Evolutionary conservation across 768 basidiomycete species (phyloP).

Genomic region (Mycena alexandri): DNA sequence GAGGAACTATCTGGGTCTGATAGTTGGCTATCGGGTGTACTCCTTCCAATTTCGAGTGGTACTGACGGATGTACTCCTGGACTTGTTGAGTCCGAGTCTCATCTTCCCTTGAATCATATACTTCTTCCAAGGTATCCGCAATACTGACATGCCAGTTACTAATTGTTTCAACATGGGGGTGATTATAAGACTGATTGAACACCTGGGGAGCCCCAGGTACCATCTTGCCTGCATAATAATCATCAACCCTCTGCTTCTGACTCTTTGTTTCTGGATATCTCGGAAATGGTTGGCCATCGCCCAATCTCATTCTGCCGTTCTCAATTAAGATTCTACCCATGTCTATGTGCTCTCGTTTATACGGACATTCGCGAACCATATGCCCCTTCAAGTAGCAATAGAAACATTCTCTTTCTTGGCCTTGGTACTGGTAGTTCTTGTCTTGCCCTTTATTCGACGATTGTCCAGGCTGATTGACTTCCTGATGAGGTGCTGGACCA

Average conservation of each 20-base stretch:
- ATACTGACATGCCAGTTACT: not conserved
- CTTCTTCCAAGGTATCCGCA: not conserved
- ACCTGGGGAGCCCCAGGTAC: not conserved
- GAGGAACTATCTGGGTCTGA: not conserved
- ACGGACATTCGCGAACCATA: conserved; percentile 8
- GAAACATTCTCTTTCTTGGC: not conserved
- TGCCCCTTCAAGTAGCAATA: conserved; percentile 1
- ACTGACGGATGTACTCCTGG: no score
- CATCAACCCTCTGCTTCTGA: conserved; percentile 1
- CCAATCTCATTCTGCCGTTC: not conserved
- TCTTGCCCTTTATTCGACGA: not conserved
- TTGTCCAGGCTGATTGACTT: not conserved
- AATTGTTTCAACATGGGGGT: not conserved
- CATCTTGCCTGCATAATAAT: not conserved
- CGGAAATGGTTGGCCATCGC: conserved; percentile 4
- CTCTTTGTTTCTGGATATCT: not conserved
- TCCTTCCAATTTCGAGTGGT: no score
- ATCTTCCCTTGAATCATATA: not conserved
- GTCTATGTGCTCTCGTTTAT: conserved; percentile 9
- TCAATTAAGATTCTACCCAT: not conserved
- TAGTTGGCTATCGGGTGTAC: not conserved
- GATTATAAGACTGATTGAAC: not conserved
- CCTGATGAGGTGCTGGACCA: not conserved
- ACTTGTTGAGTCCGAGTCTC: not conserved
- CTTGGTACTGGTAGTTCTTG: not conserved